phyloP scores from a whole-genome alignment of 179 eudicot species.

The Spinacia oleracea region DNA sequence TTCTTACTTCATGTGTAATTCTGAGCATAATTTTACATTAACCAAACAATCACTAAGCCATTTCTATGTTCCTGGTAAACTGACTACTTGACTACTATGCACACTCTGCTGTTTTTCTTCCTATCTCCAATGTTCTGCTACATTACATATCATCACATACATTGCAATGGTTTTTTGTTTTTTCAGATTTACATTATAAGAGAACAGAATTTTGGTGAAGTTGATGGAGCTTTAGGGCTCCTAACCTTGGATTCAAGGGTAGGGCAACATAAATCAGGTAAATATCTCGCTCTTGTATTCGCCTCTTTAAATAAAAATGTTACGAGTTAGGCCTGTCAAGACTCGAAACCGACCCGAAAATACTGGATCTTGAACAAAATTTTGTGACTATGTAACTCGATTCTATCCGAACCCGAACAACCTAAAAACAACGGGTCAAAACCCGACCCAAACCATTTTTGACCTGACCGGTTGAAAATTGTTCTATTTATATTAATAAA shows the following conservation, averaged over 20 bases:
- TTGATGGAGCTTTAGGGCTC: conserved; percentile 56
- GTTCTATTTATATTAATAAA: too few relatives aligned
- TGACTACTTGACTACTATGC: background rate
- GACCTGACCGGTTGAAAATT: too few relatives aligned
- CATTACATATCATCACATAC: background rate
- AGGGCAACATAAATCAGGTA: conserved; percentile 35
- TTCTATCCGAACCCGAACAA: too few relatives aligned
- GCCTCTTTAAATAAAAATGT: background rate
- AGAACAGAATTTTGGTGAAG: conserved; percentile 39
- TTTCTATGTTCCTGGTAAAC: background rate
- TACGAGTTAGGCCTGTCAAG: too few relatives aligned
- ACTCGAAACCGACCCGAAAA: too few relatives aligned
- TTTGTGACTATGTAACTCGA: too few relatives aligned
- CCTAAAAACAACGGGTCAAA: too few relatives aligned
- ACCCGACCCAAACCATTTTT: too few relatives aligned
- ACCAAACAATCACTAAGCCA: background rate
- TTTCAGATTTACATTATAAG: conserved; percentile 60
- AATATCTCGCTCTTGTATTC: background rate
- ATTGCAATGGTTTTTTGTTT: conserved; percentile 12
- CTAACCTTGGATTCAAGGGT: conserved; percentile 37
- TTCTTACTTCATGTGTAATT: too few relatives aligned
- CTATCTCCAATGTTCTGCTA: background rate
- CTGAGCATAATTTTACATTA: too few relatives aligned
- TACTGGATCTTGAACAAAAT: too few relatives aligned
- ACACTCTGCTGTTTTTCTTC: background rate